Base-by-base conservation (phyloP, 1,139 yeast species). In the Pichia sorboxylosa region DNA sequence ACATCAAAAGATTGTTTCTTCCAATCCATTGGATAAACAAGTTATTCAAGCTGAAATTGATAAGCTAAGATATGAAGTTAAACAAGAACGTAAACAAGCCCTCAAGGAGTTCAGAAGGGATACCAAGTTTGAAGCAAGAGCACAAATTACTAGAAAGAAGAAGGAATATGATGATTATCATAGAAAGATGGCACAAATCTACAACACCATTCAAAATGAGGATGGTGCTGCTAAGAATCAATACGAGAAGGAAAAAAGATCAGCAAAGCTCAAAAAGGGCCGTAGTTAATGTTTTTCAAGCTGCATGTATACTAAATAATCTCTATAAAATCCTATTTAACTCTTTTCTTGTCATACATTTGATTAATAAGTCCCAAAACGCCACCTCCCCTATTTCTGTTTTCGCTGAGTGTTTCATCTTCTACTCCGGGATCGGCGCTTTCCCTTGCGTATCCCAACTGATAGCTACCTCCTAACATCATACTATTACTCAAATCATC, bases 171-270 rank as follows among this genome's bases (percentile, higher is more conserved):
- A 71, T 32, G 85, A 72, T 15, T 92, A 92, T 55, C 97, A 90
- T 55, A 69, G 74, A 47, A 87, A 84, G 65, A 82, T 90, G 84
- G 81, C 93, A 29, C 70, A 69, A 43, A 77, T 92, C 55, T 77
- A 81, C 53, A 81, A 87, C 48, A 73, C 87, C 35, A 82, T 87
- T 49, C 80, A 81, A 42, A 83, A 95, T 2, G 82, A 79, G 46
- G 97, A 87, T 64, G 97, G 97, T 47, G 82, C 92, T 6, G 96
- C 84, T 51, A 80, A 82, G 66, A 87, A 90, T 53, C 77, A 77
- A 47, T 87, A 85, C 55, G 95, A 84, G 52, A 68, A 85, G 42
- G 97, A 85, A 52, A 80, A 73, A 66, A 75, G 69, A 55, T 62
- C 66, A 43, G 69, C 85, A 48, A 74, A 73, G 54, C 58, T 62